Base-by-base conservation (phyloP, 139 green algal species). In the Coelastrella sp. region DNA sequence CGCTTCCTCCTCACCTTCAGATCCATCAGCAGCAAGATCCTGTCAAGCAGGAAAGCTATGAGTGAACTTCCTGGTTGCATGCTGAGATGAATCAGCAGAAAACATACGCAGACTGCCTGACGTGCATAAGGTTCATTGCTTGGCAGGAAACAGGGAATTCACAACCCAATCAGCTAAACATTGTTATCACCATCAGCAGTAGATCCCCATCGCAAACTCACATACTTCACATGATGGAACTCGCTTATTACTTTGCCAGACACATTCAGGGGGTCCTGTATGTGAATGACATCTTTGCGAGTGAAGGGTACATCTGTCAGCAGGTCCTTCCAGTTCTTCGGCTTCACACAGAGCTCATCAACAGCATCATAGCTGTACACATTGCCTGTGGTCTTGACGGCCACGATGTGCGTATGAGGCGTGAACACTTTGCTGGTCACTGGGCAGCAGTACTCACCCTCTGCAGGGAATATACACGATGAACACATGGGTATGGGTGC, bases 371-470 rank as follows among this genome's bases (percentile, higher is more conserved):
- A 93, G 71, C 83, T 84, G 73, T 89, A 93, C 43, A 93, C 90
- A 40, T 87, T 86, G 66, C 80, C 78, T 0, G 93, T 96, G 45
- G 93, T 77, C 30, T 89, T 91, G 30, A 99, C 81, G 3, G 97
- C 97, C 34, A 97, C 97, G 78, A 99, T 99, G 94, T 99, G 97
- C 0, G 96, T 98, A 92, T 96, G 92, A 78, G 96, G 92, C 8
- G 96, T 99, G 91, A 99, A 99, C 51, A 98, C 93, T 88, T 98
- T 99, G 81, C 94, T 89, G 57, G 98, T 95, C 27, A 99, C 94
- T 0, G 97, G 97, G 90, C 97, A 99, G 38, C 89, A 67, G 85
- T 96, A 99, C 89, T 97, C 91, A 4, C 90, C 90, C 21, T 96
- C 92, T 37, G 77, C 32, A 71, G 0, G 45, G 62, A 37, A 57